phyloP scores from a whole-genome alignment of 805 yeast species.

The Myxozyma vanderwaltii region DNA sequence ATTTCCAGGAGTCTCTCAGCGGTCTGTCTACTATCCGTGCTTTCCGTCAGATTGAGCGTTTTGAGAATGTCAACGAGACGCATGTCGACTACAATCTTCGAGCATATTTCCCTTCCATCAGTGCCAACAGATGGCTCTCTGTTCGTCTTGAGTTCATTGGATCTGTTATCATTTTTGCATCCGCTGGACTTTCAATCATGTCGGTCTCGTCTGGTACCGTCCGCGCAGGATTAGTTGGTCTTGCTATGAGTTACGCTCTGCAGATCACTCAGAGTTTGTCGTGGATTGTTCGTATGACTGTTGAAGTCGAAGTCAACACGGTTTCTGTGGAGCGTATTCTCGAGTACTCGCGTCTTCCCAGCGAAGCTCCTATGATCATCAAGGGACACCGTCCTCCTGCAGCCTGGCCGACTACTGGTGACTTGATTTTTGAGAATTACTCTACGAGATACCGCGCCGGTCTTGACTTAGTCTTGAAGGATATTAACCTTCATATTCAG shows the following conservation, averaged over 20 bases:
- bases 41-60: slow-evolving; percentile 65
- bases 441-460: slow-evolving; percentile 84
- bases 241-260: slow-evolving; percentile 88
- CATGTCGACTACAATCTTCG: slow-evolving; percentile 82
- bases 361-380: slow-evolving; percentile 82
- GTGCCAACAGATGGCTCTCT: slow-evolving; percentile 97
- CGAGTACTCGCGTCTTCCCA: slow-evolving; percentile 74
- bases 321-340: slow-evolving; percentile 94
- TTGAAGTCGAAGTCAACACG: slow-evolving; percentile 95
- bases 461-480: slow-evolving; percentile 74
- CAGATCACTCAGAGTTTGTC: slow-evolving; percentile 91
- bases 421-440: slow-evolving; percentile 66
- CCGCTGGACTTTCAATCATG: slow-evolving; percentile 79
- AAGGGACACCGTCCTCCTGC: slow-evolving; percentile 66
- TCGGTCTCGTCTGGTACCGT: slow-evolving; percentile 68
- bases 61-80: slow-evolving; percentile 54
- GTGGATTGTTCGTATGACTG: slow-evolving; percentile 99
- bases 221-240: slow-evolving; percentile 90
- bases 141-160: slow-evolving; percentile 91
- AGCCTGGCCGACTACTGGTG: slow-evolving; percentile 75
- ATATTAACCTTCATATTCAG: slow-evolving; percentile 62
- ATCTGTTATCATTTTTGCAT: slow-evolving; percentile 79
- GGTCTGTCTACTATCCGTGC: slow-evolving; percentile 83
- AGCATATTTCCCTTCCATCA: slow-evolving; percentile 88
- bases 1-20: slow-evolving; percentile 74